Percentiles rank a stretch among this genome's conserved stretches.
These are phyloP conservation scores for Pancytospora epiphaga DNA, from an alignment of 371 early-diverging fungal species.

Conservation along the genomic window DNA sequence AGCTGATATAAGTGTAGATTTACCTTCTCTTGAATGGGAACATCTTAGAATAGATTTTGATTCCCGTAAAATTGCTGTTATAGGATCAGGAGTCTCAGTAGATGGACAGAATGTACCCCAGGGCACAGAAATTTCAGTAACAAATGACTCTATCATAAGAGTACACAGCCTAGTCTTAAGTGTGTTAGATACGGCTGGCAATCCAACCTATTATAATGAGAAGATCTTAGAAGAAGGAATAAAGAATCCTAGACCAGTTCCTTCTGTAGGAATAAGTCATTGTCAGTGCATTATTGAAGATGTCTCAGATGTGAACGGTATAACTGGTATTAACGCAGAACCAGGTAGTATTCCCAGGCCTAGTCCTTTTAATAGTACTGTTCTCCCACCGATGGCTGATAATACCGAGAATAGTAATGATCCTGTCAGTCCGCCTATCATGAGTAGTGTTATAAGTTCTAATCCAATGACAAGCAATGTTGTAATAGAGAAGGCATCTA, in stretches of 20 bases:
- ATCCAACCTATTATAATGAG: neutral
- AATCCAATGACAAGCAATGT: too few relatives aligned
- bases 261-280: neutral
- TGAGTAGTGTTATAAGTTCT: too few relatives aligned
- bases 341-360: neutral
- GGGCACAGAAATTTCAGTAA: neutral
- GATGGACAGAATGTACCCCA: neutral
- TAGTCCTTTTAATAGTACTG: neutral
- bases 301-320: neutral
- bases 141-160: neutral
- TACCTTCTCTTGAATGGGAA: neutral
- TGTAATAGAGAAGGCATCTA: too few relatives aligned
- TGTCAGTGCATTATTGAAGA: neutral
- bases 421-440: neutral
- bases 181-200: neutral
- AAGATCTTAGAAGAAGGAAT: neutral
- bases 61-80: neutral
- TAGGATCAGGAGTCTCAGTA: neutral
- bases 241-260: neutral
- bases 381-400: constrained; percentile 1
- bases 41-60: constrained; percentile 4
- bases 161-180: constrained; percentile 2
- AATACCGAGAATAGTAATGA: neutral
- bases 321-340: neutral
- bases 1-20: neutral